Evolutionary conservation across 2,329 filamentous ascomycete species (phyloP).

Genomic region (Fulvia fulva): DNA sequence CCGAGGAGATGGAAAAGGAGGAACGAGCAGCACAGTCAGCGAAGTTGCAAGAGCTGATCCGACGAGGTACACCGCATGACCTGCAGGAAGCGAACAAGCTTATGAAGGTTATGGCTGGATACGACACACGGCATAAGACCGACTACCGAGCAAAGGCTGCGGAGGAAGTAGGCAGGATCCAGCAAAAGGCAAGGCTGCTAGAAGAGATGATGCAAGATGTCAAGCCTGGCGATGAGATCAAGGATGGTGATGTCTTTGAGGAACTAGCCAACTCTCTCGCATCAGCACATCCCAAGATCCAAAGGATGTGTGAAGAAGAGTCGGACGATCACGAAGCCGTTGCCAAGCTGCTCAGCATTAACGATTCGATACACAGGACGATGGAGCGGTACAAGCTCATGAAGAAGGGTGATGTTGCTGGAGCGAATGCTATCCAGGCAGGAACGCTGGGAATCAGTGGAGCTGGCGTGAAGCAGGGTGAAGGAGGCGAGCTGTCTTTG

Average conservation of each 20-base stretch:
- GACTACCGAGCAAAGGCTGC: slow-evolving; percentile 97
- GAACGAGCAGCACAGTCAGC: slow-evolving; percentile 91
- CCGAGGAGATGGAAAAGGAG: slow-evolving; percentile 98
- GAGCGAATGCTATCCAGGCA: slow-evolving; percentile 75
- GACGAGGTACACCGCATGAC: slow-evolving; percentile 85
- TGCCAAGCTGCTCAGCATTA: slow-evolving; percentile 91
- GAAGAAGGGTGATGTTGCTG: slow-evolving; percentile 90
- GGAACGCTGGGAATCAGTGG: slow-evolving; percentile 68
- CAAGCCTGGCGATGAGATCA: slow-evolving; percentile 73
- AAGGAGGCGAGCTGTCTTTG: slow-evolving; percentile 76
- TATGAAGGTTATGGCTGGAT: slow-evolving; percentile 99
- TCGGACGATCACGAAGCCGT: slow-evolving; percentile 96
- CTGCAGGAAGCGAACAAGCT: slow-evolving; percentile 93
- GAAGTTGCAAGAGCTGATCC: slow-evolving; percentile 96
- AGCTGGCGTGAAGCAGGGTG: slow-evolving; percentile 61
- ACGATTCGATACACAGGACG: slow-evolving; percentile 96
- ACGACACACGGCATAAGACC: slow-evolving; percentile 90
- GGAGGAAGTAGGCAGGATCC: slow-evolving; percentile 89
- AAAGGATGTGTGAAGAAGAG: slow-evolving; percentile 99
- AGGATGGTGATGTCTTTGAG: slow-evolving; percentile 65
- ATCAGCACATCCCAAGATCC: slow-evolving; percentile 95
- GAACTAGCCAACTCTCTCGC: slow-evolving; percentile 85
- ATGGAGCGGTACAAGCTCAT: slow-evolving; percentile 93
- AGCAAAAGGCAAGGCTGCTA: slow-evolving; percentile 86
- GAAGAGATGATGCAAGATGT: slow-evolving; percentile 90